phyloP scores from a whole-genome alignment of 176 grass and related monocot genomes.

The Dactylis glomerata region DNA sequence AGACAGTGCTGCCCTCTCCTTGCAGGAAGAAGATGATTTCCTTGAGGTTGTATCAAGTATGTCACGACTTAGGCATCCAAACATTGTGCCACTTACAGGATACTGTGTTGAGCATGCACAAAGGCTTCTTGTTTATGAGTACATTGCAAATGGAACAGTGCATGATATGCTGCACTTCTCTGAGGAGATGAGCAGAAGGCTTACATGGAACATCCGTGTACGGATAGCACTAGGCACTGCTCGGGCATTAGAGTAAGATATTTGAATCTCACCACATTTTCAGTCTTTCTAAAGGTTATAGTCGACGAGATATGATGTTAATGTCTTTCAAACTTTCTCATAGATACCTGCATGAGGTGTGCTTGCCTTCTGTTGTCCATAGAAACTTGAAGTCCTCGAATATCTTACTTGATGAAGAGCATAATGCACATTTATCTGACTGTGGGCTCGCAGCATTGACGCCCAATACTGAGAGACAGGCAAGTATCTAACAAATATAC shows the following conservation, averaged over 20 bases:
- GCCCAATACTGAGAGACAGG: slow-evolving; percentile 90
- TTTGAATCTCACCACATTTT: neutral
- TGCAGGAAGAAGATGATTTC: slow-evolving; percentile 97
- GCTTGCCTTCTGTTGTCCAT: slow-evolving; percentile 87
- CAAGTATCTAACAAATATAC: slow-evolving; percentile 18
- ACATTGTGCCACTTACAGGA: slow-evolving; percentile 74
- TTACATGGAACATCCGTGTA: slow-evolving; percentile 91
- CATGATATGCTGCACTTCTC: slow-evolving; percentile 84
- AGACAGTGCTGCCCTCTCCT: slow-evolving; percentile 68
- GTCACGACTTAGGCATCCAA: slow-evolving; percentile 88
- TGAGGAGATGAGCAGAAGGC: slow-evolving; percentile 71
- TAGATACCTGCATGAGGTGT: slow-evolving; percentile 99
- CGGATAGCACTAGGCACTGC: slow-evolving; percentile 79
- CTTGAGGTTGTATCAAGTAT: slow-evolving; percentile 92
- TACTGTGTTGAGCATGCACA: slow-evolving; percentile 92
- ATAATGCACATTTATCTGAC: slow-evolving; percentile 94
- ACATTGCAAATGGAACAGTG: slow-evolving; percentile 75
- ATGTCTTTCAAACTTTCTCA: neutral
- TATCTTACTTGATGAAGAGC: slow-evolving; percentile 94
- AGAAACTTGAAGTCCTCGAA: slow-evolving; percentile 95
- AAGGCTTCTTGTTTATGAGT: slow-evolving; percentile 88
- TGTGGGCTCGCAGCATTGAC: slow-evolving; percentile 88
- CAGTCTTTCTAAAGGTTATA: slow-evolving; percentile 22
- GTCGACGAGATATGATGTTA: neutral
- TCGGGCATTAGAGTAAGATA: slow-evolving; percentile 90